phyloP scores from a whole-genome alignment of 345 rosid species.

The Arabis hirsuta region DNA sequence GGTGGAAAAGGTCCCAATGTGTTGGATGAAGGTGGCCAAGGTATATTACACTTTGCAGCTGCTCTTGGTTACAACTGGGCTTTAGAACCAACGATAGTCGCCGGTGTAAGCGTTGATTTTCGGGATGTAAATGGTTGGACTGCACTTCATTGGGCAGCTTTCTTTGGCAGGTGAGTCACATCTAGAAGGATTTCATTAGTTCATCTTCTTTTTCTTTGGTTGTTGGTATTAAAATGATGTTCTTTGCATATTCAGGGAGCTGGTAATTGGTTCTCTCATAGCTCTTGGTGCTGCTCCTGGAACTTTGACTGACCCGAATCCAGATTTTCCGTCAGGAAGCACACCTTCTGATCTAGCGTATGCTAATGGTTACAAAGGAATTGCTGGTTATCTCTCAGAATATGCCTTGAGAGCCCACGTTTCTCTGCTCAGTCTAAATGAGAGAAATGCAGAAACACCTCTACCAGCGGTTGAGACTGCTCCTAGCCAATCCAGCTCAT shows the following conservation, averaged over 20 bases:
- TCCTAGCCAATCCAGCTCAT: slow-evolving; percentile 48
- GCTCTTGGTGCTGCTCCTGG: slow-evolving; percentile 87
- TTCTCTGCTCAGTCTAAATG: slow-evolving; percentile 59
- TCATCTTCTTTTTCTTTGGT: slow-evolving; percentile 19
- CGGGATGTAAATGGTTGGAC: slow-evolving; percentile 97
- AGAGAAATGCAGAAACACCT: slow-evolving; percentile 44
- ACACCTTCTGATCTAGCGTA: slow-evolving; percentile 92
- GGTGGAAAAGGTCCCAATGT: slow-evolving; percentile 90
- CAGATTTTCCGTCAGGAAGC: slow-evolving; percentile 62
- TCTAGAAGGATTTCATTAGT: neutral
- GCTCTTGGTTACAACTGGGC: slow-evolving; percentile 98
- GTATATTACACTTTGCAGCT: slow-evolving; percentile 93
- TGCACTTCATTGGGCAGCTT: slow-evolving; percentile 99
- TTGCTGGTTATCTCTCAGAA: slow-evolving; percentile 92
- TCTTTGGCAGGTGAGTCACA: slow-evolving; percentile 74
- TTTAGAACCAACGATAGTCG: slow-evolving; percentile 69
- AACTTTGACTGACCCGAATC: slow-evolving; percentile 76
- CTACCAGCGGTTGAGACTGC: slow-evolving; percentile 47
- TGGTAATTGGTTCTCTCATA: slow-evolving; percentile 73
- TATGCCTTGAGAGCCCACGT: slow-evolving; percentile 65
- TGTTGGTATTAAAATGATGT: neutral
- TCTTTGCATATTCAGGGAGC: slow-evolving; percentile 60
- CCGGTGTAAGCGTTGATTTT: slow-evolving; percentile 89
- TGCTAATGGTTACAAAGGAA: slow-evolving; percentile 87
- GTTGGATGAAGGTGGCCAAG: slow-evolving; percentile 88